Conservation (phyloP, 257 asterid genomes). For the Solanum tarijense region DNA sequence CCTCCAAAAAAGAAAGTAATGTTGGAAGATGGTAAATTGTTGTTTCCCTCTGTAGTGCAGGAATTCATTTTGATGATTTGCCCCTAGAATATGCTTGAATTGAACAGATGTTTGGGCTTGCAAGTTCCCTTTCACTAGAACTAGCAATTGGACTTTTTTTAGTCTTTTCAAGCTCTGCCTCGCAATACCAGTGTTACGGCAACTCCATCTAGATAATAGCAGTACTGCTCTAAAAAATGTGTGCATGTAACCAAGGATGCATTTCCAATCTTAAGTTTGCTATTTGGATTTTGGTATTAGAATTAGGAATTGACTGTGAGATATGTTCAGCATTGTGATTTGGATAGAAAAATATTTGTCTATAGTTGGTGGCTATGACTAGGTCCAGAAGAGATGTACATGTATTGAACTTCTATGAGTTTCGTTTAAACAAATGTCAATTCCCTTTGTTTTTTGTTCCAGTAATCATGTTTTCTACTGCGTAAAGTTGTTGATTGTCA, state of each 20-base stretch:
- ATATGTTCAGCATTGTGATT: background rate
- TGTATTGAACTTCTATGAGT: background rate
- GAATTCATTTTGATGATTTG: background rate
- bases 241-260: background rate
- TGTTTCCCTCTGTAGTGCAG: background rate
- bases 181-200: background rate
- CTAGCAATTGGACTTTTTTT: too few relatives aligned
- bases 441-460: background rate
- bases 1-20: too few relatives aligned
- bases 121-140: background rate
- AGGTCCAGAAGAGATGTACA: background rate
- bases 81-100: background rate
- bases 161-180: background rate
- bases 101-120: background rate
- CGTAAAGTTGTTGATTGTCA: slow-evolving; percentile 59
- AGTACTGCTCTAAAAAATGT: background rate
- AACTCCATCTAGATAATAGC: background rate
- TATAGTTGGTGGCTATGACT: background rate
- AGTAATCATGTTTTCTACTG: background rate
- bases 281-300: background rate
- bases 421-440: background rate
- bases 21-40: background rate
- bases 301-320: background rate
- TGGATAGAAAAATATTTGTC: background rate
- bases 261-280: background rate